Evolutionary conservation across 2,329 filamentous ascomycete genomes (phyloP).

Genomic region (Blumeria graminis): DNA sequence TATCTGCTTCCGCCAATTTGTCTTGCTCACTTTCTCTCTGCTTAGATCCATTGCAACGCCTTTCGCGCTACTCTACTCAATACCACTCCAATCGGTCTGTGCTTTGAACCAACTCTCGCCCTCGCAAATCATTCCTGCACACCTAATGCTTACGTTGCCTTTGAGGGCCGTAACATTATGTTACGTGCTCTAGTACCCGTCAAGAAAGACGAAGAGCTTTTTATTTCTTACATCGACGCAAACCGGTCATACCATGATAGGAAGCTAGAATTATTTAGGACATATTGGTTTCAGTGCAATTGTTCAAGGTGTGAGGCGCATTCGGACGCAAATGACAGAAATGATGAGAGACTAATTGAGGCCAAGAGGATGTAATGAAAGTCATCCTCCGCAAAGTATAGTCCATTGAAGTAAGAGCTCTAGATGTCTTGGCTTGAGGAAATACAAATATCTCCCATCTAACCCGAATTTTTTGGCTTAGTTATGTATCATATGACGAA

Average conservation of each 20-base stretch:
- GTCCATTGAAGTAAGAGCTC: too few relatives aligned
- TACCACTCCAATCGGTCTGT: conserved; percentile 27
- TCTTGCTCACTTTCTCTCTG: not conserved
- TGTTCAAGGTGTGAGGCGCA: conserved; percentile 7
- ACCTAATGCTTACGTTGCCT: conserved; percentile 33
- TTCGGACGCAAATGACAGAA: too few relatives aligned
- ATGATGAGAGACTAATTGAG: too few relatives aligned
- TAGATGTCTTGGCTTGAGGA: too few relatives aligned
- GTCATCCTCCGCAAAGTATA: too few relatives aligned
- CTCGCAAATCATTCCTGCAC: conserved; percentile 39
- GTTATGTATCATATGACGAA: too few relatives aligned
- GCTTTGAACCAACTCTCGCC: conserved; percentile 23
- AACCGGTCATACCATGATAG: conserved; percentile 4
- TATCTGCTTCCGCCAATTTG: not conserved
- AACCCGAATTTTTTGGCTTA: too few relatives aligned
- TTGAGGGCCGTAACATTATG: conserved; percentile 25
- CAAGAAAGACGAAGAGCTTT: conserved; percentile 27
- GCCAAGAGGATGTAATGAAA: too few relatives aligned
- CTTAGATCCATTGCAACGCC: conserved; percentile 34
- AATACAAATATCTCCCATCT: too few relatives aligned
- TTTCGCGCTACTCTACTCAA: conserved; percentile 32
- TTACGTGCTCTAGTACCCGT: conserved; percentile 27
- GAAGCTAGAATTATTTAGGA: conserved; percentile 5
- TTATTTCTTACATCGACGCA: conserved; percentile 36
- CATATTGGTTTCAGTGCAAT: conserved; percentile 11